Base-by-base conservation (phyloP, 805 yeast species). In the Priceomyces haplophilus region DNA sequence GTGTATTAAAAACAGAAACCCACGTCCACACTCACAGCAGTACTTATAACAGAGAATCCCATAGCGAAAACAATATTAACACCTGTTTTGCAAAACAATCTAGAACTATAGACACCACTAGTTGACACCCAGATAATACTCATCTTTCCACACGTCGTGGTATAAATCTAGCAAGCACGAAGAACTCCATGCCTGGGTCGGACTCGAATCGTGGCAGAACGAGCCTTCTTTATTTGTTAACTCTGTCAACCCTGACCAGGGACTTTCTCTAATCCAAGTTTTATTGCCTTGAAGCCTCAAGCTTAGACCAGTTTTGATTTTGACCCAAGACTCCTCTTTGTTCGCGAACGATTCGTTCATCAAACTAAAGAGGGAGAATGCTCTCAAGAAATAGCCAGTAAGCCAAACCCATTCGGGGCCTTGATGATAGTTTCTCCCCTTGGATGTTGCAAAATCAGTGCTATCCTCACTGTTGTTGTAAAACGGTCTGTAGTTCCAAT, bases 341-440 rank as follows among this genome's bases (percentile, higher is more conserved):
- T 61, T 51, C 1, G 54, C 55, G 44, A 60, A 55, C 41, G 63
- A 54, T 48, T 74, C 65, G 11, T 57, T 54, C 3, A 56, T 44
- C 37, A 72, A 61, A 52, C 82, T 80, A 57, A 84, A 79, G 36
- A 67, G 61, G 30, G 78, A 67, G 54, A 73, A 81, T 0, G 98
- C 96, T 49, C 97, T 77, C 51, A 93, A 65, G 58, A 88, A 91
- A 62, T 80, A 89, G 2, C 99, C 99, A 19, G 76, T 73, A 45
- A 82, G 78, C 97, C 97, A 91, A 25, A 87, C 85, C 99, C 99
- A 91, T 60, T 93, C 99, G 2, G 99, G 99, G 1, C 99, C 99
- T 66, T 91, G 98, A 63, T 91, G 99, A 61, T 91, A 91, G 65
- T 93, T 93, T 55, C 98, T 78, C 23, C 99, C 99, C 64, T 89